Base-by-base conservation (phyloP, 1,139 yeast species). In the Geotrichum restrictum region DNA sequence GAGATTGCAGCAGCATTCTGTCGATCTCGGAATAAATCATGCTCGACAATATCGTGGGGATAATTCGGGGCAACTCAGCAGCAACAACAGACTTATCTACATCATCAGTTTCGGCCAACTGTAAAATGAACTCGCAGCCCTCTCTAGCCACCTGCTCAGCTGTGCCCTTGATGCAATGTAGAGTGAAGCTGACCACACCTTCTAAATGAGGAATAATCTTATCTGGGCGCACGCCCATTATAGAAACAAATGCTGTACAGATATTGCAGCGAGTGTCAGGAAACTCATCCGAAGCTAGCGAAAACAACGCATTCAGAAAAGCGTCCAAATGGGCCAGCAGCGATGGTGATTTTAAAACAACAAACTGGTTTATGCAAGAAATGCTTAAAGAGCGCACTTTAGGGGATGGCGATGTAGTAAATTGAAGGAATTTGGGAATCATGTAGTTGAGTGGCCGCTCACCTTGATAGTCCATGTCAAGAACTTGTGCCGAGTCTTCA, bases 1-100 rank as follows among this genome's bases (percentile, higher is more conserved):
- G 53, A 51, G 66, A 63, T 64, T 86, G 88, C 71, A 89, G 78
- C 57, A 80, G 68, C 56, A 85, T 76, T 38, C 88, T 77, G 59
- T 88, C 95, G 65, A 83, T 86, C 58, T 87, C 95, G 4, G 91
- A 81, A 65, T 88, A 91, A 18, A 86, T 95, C 96, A 94, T 89
- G 57, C 86, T 84, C 38, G 79, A 76, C 50, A 94, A 74, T 43
- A 93, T 72, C 1, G 84, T 81, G 0, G 98, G 98, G 32, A 91
- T 69, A 19, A 93, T 80, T 18, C 72, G 68, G 10, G 75, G 73
- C 51, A 94, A 73, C 4, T 46, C 39, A 31, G 39, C 37, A n/a
- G 39, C 44, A n/a, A 51, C 29, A 6, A 42, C 39, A 61, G 80
- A 80, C 1, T 85, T 83, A 39, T 64, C 60, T 34, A 65, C 57